Base-by-base conservation (phyloP, 83 land plant genomes). In the Isoetes engelmannii region DNA sequence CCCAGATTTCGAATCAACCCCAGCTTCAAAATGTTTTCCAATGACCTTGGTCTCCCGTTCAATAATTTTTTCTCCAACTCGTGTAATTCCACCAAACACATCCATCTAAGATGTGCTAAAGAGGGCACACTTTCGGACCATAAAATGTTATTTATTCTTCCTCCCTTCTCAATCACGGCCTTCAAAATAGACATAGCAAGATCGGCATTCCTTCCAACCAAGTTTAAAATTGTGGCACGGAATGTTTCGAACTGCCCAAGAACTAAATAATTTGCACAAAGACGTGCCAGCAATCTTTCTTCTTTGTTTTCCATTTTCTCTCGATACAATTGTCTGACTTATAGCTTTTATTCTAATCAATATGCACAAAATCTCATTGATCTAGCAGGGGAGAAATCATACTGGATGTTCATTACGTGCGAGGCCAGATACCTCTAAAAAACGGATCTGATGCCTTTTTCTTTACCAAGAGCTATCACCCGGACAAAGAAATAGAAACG, bases 221-320 rank as follows among this genome's bases (percentile, higher is more conserved):
- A 80, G 58, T 72, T 76, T 47, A 74, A 76, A 5, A 88, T 41
- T 0, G 68, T 57, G 7, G 90, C 89, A 6, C 92, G 80, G 57
- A 88, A 72, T 6, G 89, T 67, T 68, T 88, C 92, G 80, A 86
- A 88, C 55, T 88, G 92, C 5, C 79, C 83, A n/a, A 88, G 82
- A 59, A 76, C 75, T 55, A 88, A 82, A 63, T 86, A 84, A 72
- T 88, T 84, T 54, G 76, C 81, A 47, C 82, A 69, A 42, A 82
- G 80, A 13, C 84, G 74, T 46, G 77, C 68, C 71, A 88, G 84
- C 47, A 86, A 45, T 13, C 72, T 72, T 19, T 67, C 63, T 15
- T 86, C 87, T 62, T 77, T 83, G 65, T 82, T 46, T 65, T 71
- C 73, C 73, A 71, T 70, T 63, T 37, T 58, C n/a, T 7, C 37